phyloP scores from a whole-genome alignment of 306 rosid species.

The Delonix regia region DNA sequence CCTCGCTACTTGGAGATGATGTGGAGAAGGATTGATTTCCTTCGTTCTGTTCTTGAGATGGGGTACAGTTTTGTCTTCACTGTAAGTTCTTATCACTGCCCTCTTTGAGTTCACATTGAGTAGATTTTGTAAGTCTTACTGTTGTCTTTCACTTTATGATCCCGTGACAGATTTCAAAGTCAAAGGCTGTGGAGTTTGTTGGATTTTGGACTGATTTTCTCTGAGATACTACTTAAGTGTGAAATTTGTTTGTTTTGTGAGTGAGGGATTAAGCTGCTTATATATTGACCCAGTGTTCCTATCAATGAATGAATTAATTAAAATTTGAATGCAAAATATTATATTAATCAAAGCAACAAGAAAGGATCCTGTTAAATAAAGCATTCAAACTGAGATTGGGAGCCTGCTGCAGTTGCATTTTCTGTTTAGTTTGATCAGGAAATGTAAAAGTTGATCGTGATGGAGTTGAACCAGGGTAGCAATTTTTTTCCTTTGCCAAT shows the following conservation, averaged over 20 bases:
- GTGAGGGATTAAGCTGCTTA: conserved; percentile 21
- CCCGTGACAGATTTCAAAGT: not conserved
- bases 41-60: conserved; percentile 81
- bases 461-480: conserved; percentile 12
- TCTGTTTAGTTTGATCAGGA: conserved; percentile 19
- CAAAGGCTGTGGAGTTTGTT: conserved; percentile 3
- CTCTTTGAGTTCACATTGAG: conserved; percentile 31
- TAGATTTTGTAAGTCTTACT: not conserved
- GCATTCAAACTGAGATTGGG: conserved; percentile 7
- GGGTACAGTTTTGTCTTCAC: conserved; percentile 97
- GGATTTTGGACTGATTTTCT: conserved; percentile 30
- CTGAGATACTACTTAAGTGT: conserved; percentile 12
- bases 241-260: conserved; percentile 17
- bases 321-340: conserved; percentile 22
- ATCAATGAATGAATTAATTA: conserved; percentile 7
- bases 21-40: conserved; percentile 95
- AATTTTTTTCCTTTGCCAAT: conserved; percentile 6
- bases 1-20: conserved; percentile 88
- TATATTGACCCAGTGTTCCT: conserved; percentile 9
- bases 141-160: conserved; percentile 18
- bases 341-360: not conserved
- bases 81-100: conserved; percentile 53
- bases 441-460: conserved; percentile 12
- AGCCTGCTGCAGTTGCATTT: not conserved
- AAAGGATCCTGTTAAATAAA: not conserved